Evolutionary conservation across 2,329 filamentous ascomycete species (phyloP).

Genomic region (Sclerotinia sclerotiorum): DNA sequence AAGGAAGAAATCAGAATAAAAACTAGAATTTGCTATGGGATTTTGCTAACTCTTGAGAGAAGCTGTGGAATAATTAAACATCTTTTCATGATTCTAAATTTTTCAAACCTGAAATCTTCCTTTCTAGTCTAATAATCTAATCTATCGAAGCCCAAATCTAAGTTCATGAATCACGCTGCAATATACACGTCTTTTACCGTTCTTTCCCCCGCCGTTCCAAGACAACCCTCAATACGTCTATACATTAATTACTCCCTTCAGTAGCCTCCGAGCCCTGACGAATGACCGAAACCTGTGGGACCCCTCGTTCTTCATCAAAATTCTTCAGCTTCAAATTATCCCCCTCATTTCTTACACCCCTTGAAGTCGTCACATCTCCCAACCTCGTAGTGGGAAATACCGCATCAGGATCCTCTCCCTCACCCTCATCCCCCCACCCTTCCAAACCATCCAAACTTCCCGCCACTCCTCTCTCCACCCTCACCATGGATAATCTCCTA

Average conservation of each 20-base stretch:
- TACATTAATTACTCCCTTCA: background rate
- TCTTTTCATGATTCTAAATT: too few relatives aligned
- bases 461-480: background rate
- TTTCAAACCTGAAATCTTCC: too few relatives aligned
- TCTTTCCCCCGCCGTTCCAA: background rate
- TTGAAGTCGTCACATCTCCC: background rate
- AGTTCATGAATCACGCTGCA: too few relatives aligned
- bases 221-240: background rate
- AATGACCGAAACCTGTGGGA: background rate
- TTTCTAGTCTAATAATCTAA: too few relatives aligned
- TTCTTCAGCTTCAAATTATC: background rate
- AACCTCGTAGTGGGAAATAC: background rate
- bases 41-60: too few relatives aligned
- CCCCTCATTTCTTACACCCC: background rate
- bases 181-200: too few relatives aligned
- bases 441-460: background rate
- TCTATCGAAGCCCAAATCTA: too few relatives aligned
- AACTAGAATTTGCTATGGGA: too few relatives aligned
- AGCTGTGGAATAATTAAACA: too few relatives aligned
- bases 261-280: background rate
- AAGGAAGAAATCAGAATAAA: too few relatives aligned
- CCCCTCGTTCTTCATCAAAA: background rate
- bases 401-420: too few relatives aligned
- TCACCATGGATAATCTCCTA: background rate
- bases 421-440: too few relatives aligned